Conservation (phyloP, 176 grass and related monocot species). For the Canna indica region DNA sequence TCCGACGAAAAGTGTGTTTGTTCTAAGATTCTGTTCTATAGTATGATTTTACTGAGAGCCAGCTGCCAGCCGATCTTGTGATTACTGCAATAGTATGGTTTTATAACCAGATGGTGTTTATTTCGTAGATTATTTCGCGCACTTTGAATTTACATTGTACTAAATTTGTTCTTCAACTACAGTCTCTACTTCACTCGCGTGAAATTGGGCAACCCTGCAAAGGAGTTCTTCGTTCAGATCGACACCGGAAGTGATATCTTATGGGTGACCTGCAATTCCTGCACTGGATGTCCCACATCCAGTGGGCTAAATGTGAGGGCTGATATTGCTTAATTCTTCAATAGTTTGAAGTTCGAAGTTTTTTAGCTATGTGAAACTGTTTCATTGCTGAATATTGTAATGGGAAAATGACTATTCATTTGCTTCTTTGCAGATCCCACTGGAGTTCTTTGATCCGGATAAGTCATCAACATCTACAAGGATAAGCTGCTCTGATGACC, state of each 20-base stretch:
- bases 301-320: slow-evolving; percentile 78
- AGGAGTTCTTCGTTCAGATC: slow-evolving; percentile 91
- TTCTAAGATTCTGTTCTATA: no score
- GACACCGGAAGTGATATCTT: slow-evolving; percentile 94
- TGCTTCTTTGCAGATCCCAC: slow-evolving; percentile 42
- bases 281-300: slow-evolving; percentile 68
- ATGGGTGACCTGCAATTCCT: slow-evolving; percentile 84
- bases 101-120: no score
- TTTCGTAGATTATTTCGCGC: no score
- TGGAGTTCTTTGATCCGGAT: slow-evolving; percentile 71
- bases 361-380: not conserved
- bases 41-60: no score
- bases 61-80: no score
- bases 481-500: slow-evolving; percentile 65
- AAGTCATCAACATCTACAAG: slow-evolving; percentile 52
- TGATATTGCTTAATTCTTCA: not conserved
- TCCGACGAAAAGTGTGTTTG: no score
- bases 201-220: slow-evolving; percentile 74
- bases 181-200: slow-evolving; percentile 92
- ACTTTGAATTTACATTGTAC: no score
- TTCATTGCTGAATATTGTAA: not conserved
- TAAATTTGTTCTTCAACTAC: slow-evolving; percentile 15
- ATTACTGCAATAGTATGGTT: no score
- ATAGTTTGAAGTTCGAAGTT: not conserved
- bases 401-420: not conserved